Conservation (phyloP, 1,139 yeast species). For the Zygoascus meyerae region DNA sequence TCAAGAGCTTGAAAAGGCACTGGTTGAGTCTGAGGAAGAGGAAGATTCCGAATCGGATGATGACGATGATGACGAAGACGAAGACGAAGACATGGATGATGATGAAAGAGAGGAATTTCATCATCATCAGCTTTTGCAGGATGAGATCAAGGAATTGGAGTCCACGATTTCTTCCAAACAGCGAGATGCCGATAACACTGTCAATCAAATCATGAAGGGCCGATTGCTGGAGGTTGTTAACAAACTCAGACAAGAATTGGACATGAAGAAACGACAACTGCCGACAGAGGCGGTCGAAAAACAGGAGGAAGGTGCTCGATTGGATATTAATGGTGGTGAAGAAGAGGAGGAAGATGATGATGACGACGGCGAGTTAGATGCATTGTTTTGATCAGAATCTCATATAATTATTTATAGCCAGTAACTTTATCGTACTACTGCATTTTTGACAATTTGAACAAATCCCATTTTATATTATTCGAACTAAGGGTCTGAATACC, state of each 20-base stretch:
- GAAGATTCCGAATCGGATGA: slow-evolving; percentile 49
- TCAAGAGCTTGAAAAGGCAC: slow-evolving; percentile 27
- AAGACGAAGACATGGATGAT: slow-evolving; percentile 35
- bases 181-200: slow-evolving; percentile 64
- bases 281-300: slow-evolving; percentile 26
- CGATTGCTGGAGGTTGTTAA: slow-evolving; percentile 79
- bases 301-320: slow-evolving; percentile 29
- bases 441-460: too few relatives aligned
- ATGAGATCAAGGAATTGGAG: slow-evolving; percentile 80
- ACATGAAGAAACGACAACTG: slow-evolving; percentile 70
- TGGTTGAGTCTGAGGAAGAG: slow-evolving; percentile 38
- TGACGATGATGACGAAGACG: slow-evolving; percentile 45
- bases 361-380: slow-evolving; percentile 43
- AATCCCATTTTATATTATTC: too few relatives aligned
- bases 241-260: slow-evolving; percentile 76
- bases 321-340: slow-evolving; percentile 24
- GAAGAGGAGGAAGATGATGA: slow-evolving; percentile 29
- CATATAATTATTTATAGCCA: neutral
- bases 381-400: slow-evolving; percentile 30
- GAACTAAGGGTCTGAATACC: too few relatives aligned
- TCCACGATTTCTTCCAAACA: slow-evolving; percentile 71
- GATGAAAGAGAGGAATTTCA: slow-evolving; percentile 45
- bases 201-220: slow-evolving; percentile 77
- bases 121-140: slow-evolving; percentile 71
- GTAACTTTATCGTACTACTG: too few relatives aligned